Evolutionary conservation across 805 yeast genomes (phyloP), one percentile per base, ranked within the genome.

Genomic region (Candida ipomoeae): DNA sequence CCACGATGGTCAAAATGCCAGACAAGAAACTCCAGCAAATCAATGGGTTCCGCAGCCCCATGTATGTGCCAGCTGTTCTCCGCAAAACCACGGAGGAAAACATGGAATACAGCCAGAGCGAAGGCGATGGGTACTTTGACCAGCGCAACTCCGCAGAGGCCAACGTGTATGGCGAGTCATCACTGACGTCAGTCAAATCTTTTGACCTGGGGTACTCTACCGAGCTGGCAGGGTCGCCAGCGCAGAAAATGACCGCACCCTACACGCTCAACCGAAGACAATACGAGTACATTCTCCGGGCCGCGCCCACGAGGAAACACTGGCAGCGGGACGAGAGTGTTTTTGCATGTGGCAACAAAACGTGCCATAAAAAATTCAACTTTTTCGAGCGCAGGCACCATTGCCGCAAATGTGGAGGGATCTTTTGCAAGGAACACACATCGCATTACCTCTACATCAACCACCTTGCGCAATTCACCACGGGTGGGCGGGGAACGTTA

Each of bases 31-130:
- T 85, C 20, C 85, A 83, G 63, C 95, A 89, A 61, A 82, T 90
- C 54, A 82, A 83, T 50, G 85, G 85, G 43, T 91, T 89, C 55
- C 81, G 89, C 64, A 85, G 88, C 61, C 97, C 97, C 8, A 72
- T 91, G 72, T 91, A 89, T 61, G 76, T 87, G 0, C 98, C 98
- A 0, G 97, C 97, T 0, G 98, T 91, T 10, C 73, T 91, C 47
- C 60, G 78, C 26, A 78, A 57, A 88, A 57, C 75, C 51, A 36
- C 54, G 11, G 61, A 53, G 26, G 60, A 50, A 21, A 45, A 49
- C 17, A 32, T 43, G 29, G 58, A 53, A 29, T 47, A 44, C 36
- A 52, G 46, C 15, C 46, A 35, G 15, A 31, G 44, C 17, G 55
- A 51, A 3, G 11, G 40, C 5, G 50, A 33, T 10, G 41, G 15